These are phyloP conservation scores for Vickermania ingenoplastis DNA, from an alignment of 208 protist genomes.

Conservation along the genomic window DNA sequence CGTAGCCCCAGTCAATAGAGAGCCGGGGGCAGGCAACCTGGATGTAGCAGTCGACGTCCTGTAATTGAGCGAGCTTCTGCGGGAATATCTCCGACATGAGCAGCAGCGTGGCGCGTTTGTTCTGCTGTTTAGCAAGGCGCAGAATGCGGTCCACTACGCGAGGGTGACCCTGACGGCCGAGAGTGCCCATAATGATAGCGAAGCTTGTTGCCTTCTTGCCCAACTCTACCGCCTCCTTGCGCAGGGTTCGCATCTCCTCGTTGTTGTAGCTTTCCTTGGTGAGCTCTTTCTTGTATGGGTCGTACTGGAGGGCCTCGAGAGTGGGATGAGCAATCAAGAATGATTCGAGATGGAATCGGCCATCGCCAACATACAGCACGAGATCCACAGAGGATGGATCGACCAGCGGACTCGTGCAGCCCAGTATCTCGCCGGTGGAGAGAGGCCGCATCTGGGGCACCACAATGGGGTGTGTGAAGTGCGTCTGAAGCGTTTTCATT, in stretches of 20 bases:
- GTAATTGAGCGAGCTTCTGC: constrained; percentile 85
- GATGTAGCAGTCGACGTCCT: constrained; percentile 92
- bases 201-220: constrained; percentile 78
- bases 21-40: constrained; percentile 97
- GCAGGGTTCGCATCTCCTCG: constrained; percentile 83
- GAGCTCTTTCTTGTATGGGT: constrained; percentile 95
- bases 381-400: constrained; percentile 47
- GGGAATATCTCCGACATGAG: constrained; percentile 98
- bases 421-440: constrained; percentile 96
- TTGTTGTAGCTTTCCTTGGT: constrained; percentile 92
- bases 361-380: constrained; percentile 96
- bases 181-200: constrained; percentile 96
- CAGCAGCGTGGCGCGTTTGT: constrained; percentile 76
- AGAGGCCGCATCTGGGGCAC: constrained; percentile 95
- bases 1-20: constrained; percentile 98
- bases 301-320: constrained; percentile 89
- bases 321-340: constrained; percentile 97
- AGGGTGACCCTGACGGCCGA: constrained; percentile 96
- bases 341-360: constrained; percentile 98
- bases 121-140: constrained; percentile 44
- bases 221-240: constrained; percentile 67
- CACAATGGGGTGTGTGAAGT: constrained; percentile 74
- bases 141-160: constrained; percentile 90
- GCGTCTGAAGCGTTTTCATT: constrained; percentile 56
- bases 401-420: constrained; percentile 96